Conservation (phyloP, 495 filamentous ascomycete genomes). For the Penicillium coffeae region DNA sequence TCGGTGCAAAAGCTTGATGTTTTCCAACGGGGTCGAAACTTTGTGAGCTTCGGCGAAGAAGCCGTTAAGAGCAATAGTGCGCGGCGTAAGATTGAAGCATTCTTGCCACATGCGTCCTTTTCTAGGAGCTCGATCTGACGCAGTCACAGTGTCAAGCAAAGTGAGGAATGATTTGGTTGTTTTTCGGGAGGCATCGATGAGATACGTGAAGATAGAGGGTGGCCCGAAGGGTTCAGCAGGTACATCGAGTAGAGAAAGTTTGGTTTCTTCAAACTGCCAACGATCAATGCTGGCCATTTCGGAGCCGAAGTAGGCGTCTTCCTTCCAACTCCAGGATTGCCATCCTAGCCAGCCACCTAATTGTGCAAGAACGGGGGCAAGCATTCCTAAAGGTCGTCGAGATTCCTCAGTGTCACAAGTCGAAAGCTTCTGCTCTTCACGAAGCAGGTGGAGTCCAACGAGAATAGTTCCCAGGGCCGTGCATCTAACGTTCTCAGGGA, state of each 20-base stretch:
- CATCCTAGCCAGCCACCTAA: constrained; percentile 83
- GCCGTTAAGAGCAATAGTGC: constrained; percentile 60
- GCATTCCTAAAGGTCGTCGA: constrained; percentile 45
- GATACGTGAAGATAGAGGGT: constrained; percentile 66
- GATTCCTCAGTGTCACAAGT: constrained; percentile 55
- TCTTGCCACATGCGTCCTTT: constrained; percentile 40
- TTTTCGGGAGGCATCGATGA: constrained; percentile 45
- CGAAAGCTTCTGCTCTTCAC: constrained; percentile 86
- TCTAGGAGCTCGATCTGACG: constrained; percentile 31
- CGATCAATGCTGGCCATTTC: constrained; percentile 59
- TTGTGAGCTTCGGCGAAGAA: constrained; percentile 44
- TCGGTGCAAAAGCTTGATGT: constrained; percentile 40
- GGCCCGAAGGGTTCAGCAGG: constrained; percentile 59
- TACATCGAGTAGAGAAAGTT: constrained; percentile 42
- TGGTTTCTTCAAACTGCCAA: constrained; percentile 59
- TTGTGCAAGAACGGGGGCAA: constrained; percentile 73
- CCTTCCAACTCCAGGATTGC: constrained; percentile 59
- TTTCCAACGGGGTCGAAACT: constrained; percentile 29
- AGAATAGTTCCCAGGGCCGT: constrained; percentile 64
- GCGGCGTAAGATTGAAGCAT: constrained; percentile 54
- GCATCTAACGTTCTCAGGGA: constrained; percentile 50
- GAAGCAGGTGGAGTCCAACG: constrained; percentile 74
- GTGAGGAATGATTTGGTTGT: constrained; percentile 51
- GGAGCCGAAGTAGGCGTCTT: constrained; percentile 61
- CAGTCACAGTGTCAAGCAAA: constrained; percentile 53